These are phyloP conservation scores for Cladosporium sp. DNA, from an alignment of 2,329 filamentous ascomycete species.

Conservation along the genomic window DNA sequence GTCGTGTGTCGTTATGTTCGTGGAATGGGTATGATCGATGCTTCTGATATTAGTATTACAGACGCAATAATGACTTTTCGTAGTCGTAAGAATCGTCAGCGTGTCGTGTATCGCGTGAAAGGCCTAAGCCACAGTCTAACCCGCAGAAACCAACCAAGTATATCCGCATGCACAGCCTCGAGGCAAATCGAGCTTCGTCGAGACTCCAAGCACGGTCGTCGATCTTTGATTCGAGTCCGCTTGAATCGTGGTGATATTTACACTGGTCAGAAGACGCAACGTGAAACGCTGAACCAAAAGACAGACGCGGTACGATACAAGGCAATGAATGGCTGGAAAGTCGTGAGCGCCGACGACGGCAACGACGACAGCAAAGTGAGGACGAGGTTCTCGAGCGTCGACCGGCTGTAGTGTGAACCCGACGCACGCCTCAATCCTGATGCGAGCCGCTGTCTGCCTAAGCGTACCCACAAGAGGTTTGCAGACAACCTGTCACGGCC, in stretches of 20 bases:
- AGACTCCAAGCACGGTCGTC: not conserved
- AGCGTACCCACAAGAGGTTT: constrained; percentile 1
- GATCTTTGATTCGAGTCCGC: not conserved
- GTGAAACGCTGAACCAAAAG: not conserved
- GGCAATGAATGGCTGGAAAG: not conserved
- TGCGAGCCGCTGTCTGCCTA: constrained; percentile 4
- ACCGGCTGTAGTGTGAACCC: not conserved
- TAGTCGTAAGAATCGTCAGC: constrained; percentile 7
- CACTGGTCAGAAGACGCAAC: constrained; percentile 1
- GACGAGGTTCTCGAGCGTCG: not conserved
- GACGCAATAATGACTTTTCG: not conserved
- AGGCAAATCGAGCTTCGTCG: not conserved
- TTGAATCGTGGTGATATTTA: constrained; percentile 5
- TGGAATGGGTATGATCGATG: too few species aligned
- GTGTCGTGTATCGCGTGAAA: not conserved
- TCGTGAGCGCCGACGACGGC: not conserved
- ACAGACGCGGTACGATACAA: not conserved
- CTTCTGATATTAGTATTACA: not conserved
- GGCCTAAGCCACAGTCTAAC: not conserved
- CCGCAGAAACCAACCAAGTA: not conserved
- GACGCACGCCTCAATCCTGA: constrained; percentile 8
- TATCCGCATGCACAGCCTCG: not conserved
- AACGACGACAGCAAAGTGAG: too few species aligned
- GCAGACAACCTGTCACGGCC: constrained; percentile 1
- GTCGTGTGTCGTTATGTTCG: not conserved